These are phyloP conservation scores for Lagerstroemia speciosa DNA, from an alignment of 345 rosid species.

Conservation along the genomic window DNA sequence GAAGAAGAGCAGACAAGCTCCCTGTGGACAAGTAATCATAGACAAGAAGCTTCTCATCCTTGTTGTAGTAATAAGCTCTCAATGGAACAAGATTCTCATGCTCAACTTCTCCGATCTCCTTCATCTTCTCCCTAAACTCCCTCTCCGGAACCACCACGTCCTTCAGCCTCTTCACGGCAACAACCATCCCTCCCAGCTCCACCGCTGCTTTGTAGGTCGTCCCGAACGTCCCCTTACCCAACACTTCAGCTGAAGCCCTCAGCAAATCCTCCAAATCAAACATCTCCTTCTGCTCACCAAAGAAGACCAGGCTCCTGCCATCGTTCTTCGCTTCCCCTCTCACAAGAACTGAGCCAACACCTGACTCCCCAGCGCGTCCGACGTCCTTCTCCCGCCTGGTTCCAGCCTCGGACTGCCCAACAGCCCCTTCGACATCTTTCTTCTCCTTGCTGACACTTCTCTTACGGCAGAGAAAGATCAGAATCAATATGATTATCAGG, in stretches of 20 bases:
- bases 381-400: constrained; percentile 12
- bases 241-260: constrained; percentile 42
- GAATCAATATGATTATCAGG: constrained; percentile 20
- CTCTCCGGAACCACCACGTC: constrained; percentile 25
- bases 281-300: constrained; percentile 16
- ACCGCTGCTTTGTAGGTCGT: constrained; percentile 40
- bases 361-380: not conserved
- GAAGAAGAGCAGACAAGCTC: constrained; percentile 40
- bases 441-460: constrained; percentile 13
- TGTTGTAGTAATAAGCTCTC: constrained; percentile 33
- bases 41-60: constrained; percentile 39
- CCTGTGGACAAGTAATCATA: constrained; percentile 40
- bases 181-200: constrained; percentile 21
- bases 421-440: constrained; percentile 4
- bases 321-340: constrained; percentile 12
- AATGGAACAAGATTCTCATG: constrained; percentile 33
- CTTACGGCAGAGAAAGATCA: constrained; percentile 24
- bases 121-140: constrained; percentile 34
- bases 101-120: constrained; percentile 27
- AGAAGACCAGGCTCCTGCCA: constrained; percentile 25
- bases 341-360: not conserved
- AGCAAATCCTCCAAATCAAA: constrained; percentile 38
- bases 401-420: constrained; percentile 11
- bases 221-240: constrained; percentile 45
- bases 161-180: constrained; percentile 42